Evolutionary conservation across 257 asterid species (phyloP), one percentile per base, ranked within the genome.

Genomic region (Sherardia arvensis): DNA sequence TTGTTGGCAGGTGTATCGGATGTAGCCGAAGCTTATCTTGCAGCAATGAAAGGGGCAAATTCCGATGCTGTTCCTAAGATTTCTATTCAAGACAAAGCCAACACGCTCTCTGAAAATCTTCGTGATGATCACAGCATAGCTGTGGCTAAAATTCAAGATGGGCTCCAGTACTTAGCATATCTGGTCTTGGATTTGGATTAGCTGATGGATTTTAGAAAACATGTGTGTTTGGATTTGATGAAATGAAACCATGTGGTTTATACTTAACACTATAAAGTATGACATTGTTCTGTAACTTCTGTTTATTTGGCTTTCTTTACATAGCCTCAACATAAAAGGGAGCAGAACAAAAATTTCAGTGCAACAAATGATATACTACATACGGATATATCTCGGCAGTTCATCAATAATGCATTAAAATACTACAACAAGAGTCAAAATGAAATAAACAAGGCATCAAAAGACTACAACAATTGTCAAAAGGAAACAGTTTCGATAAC

Each of bases 61-160:
- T 74, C 86, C 53, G 87, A 85, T 49, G 69, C 33, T 66, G 51
- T 56, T 61, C 76, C 85, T 3, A 71, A 78, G 73, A 86, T 81
- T 64, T 78, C 90, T 20, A 77, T 89, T 38, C 85, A 82, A 76
- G 90, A 84, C 59, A 92, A 92, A 73, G 90, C 80, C 10, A 66
- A 55, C 67, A 71, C 70, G 54, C 85, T 79, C 62, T 73, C 83
- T 4, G 86, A 85, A 63, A 79, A 76, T 73, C 95, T 92, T 45
- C 83, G 78, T 1, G 79, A 87, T 0, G 90, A 84, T 77, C 91
- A 78, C 61, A 77, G 73, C 78, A 79, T 83, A 7, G 96, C 97
- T 29, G 67, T 81, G 69, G 83, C 86, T 22, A 92, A 84, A 76
- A 68, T 92, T 80, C 87, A 87, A 79, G 99, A 92, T 8, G 97